Conservation (phyloP, 2,329 filamentous ascomycete species). For the Pseudopyrenochaeta lycopersici region DNA sequence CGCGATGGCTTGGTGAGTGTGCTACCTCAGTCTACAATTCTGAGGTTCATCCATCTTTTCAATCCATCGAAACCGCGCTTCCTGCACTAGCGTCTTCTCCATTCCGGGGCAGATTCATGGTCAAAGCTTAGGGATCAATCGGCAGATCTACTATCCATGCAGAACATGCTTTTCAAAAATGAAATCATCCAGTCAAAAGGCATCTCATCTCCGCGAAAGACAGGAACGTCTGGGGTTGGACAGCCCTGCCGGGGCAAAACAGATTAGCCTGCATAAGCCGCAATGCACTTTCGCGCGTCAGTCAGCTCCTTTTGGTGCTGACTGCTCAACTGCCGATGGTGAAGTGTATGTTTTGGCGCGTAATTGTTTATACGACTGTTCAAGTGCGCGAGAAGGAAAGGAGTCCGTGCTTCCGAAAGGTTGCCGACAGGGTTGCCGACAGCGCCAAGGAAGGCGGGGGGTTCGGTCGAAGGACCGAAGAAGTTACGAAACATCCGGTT, state of each 20-base stretch:
- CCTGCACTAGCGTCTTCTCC: conserved; percentile 1
- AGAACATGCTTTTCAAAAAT: not conserved
- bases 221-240: conserved; percentile 3
- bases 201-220: not conserved
- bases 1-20: not conserved
- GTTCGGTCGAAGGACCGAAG: not conserved
- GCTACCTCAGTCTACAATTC: too few relatives aligned
- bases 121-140: not conserved
- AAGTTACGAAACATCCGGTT: not conserved
- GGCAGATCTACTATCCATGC: not conserved
- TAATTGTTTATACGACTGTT: not conserved
- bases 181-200: not conserved
- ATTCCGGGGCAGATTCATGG: not conserved
- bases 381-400: not conserved
- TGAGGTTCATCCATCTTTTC: not conserved
- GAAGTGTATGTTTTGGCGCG: not conserved
- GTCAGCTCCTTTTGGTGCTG: not conserved
- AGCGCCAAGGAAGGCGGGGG: not conserved
- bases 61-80: not conserved
- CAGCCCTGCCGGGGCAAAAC: conserved; percentile 3
- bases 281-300: not conserved
- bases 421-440: conserved; percentile 5
- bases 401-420: not conserved
- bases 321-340: conserved; percentile 3
- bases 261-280: not conserved